A percentile compares a stretch with the other conserved stretches of the same genome.
Evolutionary conservation across 2,329 filamentous ascomycete species (phyloP).

Genomic region (Coniella lustricola): DNA sequence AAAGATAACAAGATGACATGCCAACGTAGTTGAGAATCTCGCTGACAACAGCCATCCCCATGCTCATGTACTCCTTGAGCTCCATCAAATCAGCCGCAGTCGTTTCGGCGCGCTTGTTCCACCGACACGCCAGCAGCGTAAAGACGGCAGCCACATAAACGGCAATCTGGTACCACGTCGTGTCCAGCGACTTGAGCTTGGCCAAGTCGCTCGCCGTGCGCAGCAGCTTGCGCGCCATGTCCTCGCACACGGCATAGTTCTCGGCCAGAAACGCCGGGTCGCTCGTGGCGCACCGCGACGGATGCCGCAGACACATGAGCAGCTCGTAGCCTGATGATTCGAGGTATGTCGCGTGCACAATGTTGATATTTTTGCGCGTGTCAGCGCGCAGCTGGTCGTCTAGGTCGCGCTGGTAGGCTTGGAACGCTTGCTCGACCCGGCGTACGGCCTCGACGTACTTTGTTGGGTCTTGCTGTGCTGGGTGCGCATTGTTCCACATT

Average conservation of each 20-base stretch:
- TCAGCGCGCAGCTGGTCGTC: conserved; percentile 53
- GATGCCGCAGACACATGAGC: conserved; percentile 53
- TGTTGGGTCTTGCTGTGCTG: conserved; percentile 54
- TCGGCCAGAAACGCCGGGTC: conserved; percentile 52
- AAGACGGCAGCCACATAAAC: conserved; percentile 69
- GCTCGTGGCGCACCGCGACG: conserved; percentile 49
- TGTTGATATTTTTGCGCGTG: conserved; percentile 32
- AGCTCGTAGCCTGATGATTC: conserved; percentile 51
- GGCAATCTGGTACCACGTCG: conserved; percentile 69
- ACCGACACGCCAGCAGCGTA: conserved; percentile 62
- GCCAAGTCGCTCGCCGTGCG: conserved; percentile 51
- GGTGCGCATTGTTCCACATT: conserved; percentile 71
- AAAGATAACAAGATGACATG: conserved; percentile 25
- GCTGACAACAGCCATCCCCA: conserved; percentile 61
- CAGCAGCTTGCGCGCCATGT: conserved; percentile 58
- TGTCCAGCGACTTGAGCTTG: conserved; percentile 62
- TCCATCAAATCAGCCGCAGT: conserved; percentile 49
- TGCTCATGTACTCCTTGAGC: conserved; percentile 61
- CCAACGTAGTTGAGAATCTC: conserved; percentile 62
- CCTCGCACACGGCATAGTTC: conserved; percentile 59
- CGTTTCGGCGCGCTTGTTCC: conserved; percentile 56
- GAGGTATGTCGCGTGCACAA: conserved; percentile 47
- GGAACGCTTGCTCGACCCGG: conserved; percentile 57
- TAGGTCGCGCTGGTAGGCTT: conserved; percentile 55
- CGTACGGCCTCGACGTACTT: conserved; percentile 58